Base-by-base conservation (phyloP, 495 filamentous ascomycete species). In the Astrothelium macrocarpum region DNA sequence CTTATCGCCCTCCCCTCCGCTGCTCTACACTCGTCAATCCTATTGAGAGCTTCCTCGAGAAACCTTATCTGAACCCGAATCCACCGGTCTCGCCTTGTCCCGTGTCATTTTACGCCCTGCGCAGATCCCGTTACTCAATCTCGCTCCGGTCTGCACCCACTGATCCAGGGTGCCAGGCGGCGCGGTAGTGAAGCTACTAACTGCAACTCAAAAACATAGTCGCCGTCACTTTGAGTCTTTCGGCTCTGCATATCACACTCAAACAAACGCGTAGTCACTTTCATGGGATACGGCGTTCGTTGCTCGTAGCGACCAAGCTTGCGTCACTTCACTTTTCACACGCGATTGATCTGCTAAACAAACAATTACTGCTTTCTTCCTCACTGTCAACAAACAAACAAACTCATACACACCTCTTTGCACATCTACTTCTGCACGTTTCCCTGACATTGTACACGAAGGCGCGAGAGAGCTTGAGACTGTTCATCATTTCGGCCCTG, bases 311-410 rank as follows among this genome's bases (percentile, higher is more conserved):
- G 2, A 56, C 49, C 16, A 29, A 4, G 49, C 49, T 29, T 9
- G 23, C 11, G 10, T 26, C 29, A 20, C 49, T 28, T 56, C 45
- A 49, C 45, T 20, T 20, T 39, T 28, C 20, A 29, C 4, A 29
- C 49, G 49, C 49, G n/a, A 26, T 56, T 25, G 49, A 56, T 56
- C 49, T 56, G 23, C 49, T 28, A 29, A 18, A 56, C 49, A 56
- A 9, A 56, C 26, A 56, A 56, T 29, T 56, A 5, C 25, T 20
- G 49, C 11, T 25, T 9, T 11, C 25, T 16, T 29, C 9, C 12
- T 9, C 25, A 29, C 25, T 56, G 49, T 56, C 49, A 28, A 29
- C 49, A 29, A 9, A 11, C 25, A 29, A 20, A 26, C 49, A 56
- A 28, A 29, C 49, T 11, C 11, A 11, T 20, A 29, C 49, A 26